Evolutionary conservation across 1,139 yeast genomes (phyloP), one percentile per base, ranked within the genome.

Genomic region (Nakaseomyces uthaithaninus): DNA sequence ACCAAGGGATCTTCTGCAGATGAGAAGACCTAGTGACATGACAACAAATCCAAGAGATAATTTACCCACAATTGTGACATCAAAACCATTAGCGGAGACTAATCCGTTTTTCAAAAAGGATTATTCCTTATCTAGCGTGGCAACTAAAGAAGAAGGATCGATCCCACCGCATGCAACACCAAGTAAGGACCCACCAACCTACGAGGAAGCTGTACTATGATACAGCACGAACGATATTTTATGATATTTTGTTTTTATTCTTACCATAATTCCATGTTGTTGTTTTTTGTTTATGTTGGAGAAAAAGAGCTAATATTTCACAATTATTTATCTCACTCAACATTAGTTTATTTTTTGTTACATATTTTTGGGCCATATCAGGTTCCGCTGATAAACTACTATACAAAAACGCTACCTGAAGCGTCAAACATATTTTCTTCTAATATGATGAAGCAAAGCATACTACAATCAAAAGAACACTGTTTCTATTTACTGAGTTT

Each of bases 91-190:
- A 10, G 37, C 24, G 12, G 37, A 25, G 16, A 34, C 37, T 7
- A 26, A 38, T 12, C 23, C 31, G 12, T 18, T 42, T 12, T 47
- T 47, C 43, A 47, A 44, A 24, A 39, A 37, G 19, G 42, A 39
- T 16, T 47, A 45, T 33, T 33, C 45, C 8, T 22, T 42, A 14
- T 19, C 39, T 17, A 17, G 28, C 3, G 6, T 10, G 25, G 24
- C 41, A n/a, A 31, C 16, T 12, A 24, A 24, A 4, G 27, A 20
- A 3, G 25, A 28, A 10, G 36, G 28, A 6, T 25, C 24, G 10
- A 26, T 25, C 16, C 24, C 28, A 20, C 39, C 36, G 30, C 37
- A 30, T 3, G 35, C 30, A 10, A 36, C 37, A 17, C 33, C 36
- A 24, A 34, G 23, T 4, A 34, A 25, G 24, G 44, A 38, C 9